Conservation (phyloP, 169 alveolate genomes). For the Fabrea salina region DNA sequence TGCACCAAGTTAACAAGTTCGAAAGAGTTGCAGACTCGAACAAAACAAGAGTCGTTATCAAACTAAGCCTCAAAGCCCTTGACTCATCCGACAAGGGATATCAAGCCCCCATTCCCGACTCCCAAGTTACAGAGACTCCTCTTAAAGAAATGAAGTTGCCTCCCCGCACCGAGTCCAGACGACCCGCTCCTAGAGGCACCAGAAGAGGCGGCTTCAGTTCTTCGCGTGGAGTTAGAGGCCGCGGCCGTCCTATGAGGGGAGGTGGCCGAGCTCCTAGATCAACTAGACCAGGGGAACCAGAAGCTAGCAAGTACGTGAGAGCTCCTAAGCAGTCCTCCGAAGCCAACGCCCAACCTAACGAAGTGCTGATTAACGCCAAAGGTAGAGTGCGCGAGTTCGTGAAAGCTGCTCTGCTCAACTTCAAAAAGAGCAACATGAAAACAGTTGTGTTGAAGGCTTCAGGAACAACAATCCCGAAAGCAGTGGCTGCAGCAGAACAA, state of each 20-base stretch:
- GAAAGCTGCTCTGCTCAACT: neutral
- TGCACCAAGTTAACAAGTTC: slow-evolving; percentile 22
- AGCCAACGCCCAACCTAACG: neutral
- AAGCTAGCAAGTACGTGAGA: neutral
- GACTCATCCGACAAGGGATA: neutral
- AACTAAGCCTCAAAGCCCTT: neutral
- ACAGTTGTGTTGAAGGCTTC: slow-evolving; percentile 30
- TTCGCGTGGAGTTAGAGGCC: neutral
- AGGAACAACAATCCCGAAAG: slow-evolving; percentile 31
- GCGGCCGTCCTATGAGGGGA: slow-evolving; percentile 8
- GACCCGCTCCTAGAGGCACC: neutral
- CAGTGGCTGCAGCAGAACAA: slow-evolving; percentile 36
- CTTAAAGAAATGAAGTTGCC: neutral
- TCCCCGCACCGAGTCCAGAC: too few species aligned
- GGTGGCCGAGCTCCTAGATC: neutral
- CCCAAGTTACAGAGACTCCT: neutral
- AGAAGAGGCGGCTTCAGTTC: neutral
- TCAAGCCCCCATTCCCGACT: slow-evolving; percentile 19
- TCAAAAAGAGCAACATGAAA: neutral
- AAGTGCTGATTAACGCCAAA: neutral
- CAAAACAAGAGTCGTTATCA: slow-evolving; percentile 13
- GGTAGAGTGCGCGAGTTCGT: too few species aligned
- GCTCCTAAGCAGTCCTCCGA: neutral
- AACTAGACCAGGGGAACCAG: neutral
- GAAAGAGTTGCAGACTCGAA: slow-evolving; percentile 13